Percentiles rank a stretch among this genome's conserved stretches.
Evolutionary conservation across 176 grass and related monocot species (phyloP).

Genomic region (Coix lacrymajobi): DNA sequence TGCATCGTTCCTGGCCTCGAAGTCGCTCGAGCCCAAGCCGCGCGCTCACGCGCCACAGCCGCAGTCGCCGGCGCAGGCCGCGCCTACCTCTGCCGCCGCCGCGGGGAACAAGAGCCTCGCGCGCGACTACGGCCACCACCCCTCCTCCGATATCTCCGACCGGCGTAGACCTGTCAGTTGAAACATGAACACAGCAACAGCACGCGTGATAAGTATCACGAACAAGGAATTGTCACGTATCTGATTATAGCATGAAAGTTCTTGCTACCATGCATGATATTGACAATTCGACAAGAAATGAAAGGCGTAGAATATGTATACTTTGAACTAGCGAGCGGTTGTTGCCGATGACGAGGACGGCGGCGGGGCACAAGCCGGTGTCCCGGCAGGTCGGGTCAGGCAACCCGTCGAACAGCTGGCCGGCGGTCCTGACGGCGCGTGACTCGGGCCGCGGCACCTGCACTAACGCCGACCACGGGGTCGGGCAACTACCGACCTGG

Average conservation of each 20-base stretch:
- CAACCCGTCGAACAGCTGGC: constrained; percentile 33
- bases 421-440: constrained; percentile 23
- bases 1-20: constrained; percentile 15
- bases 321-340: constrained; percentile 66
- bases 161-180: constrained; percentile 46
- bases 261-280: neutral
- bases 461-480: constrained; percentile 56
- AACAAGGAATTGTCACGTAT: neutral
- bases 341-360: constrained; percentile 56
- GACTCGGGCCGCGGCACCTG: constrained; percentile 55
- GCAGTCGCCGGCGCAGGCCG: neutral
- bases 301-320: neutral
- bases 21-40: constrained; percentile 24
- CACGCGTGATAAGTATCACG: neutral
- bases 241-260: too few relatives aligned
- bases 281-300: too few relatives aligned
- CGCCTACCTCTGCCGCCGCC: neutral
- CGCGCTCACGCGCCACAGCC: constrained; percentile 19
- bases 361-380: constrained; percentile 51
- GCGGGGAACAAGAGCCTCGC: constrained; percentile 4
- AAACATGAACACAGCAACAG: neutral
- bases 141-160: constrained; percentile 12
- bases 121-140: constrained; percentile 7
- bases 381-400: constrained; percentile 44
- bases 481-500: constrained; percentile 63